Evolutionary conservation across 169 alveolate genomes (phyloP).

Genomic region (Eimeria sp.): DNA sequence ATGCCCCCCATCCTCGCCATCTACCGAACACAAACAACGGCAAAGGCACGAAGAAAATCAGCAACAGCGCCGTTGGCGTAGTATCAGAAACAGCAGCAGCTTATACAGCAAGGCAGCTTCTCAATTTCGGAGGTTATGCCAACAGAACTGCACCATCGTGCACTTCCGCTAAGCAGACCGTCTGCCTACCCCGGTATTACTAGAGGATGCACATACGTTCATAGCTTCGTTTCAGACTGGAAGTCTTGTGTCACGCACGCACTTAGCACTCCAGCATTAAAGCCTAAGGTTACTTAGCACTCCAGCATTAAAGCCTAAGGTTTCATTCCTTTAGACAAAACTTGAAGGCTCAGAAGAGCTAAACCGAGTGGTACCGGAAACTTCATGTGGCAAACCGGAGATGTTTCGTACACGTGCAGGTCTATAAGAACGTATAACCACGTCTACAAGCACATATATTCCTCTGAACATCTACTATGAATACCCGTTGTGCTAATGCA

Average conservation of each 20-base stretch:
- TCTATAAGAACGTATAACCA: not conserved
- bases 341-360: not conserved
- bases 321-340: not conserved
- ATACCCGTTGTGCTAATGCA: too few species aligned
- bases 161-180: not conserved
- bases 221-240: not conserved
- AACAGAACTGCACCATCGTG: too few species aligned
- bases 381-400: not conserved
- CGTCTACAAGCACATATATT: too few species aligned
- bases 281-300: not conserved
- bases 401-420: not conserved
- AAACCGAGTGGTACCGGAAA: not conserved
- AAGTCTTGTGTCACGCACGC: not conserved
- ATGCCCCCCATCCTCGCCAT: conserved; percentile 83
- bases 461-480: too few species aligned
- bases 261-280: not conserved
- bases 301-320: not conserved
- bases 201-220: not conserved
- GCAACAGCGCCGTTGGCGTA: not conserved
- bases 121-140: not conserved
- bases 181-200: not conserved
- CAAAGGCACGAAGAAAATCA: not conserved
- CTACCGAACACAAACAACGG: not conserved
- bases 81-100: not conserved
- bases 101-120: not conserved